Evolutionary conservation across 441 rosid species (phyloP).

Genomic region (Populus trichocarpa): DNA sequence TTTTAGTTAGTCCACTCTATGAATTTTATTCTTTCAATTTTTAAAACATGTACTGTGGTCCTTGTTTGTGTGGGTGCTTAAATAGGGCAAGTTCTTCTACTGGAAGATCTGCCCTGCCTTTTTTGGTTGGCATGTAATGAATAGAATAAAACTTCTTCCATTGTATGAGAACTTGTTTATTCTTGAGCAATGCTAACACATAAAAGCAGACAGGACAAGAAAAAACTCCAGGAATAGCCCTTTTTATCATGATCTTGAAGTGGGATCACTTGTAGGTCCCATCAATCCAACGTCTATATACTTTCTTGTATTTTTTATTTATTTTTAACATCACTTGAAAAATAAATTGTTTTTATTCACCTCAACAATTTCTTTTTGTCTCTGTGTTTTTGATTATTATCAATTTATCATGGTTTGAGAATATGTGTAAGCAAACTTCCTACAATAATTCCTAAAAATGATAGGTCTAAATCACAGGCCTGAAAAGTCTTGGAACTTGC

Average conservation of each 20-base stretch:
- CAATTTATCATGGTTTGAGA: not conserved
- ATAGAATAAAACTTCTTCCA: not conserved
- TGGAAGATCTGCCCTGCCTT: not conserved
- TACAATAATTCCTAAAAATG: not conserved
- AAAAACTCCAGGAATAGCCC: not conserved
- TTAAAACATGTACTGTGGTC: slow-evolving; percentile 10
- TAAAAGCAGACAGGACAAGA: not conserved
- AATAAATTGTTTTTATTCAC: not conserved
- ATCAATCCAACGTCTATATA: not conserved
- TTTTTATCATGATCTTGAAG: not conserved
- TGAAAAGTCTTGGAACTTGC: not conserved
- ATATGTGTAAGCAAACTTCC: not conserved
- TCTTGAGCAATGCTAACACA: not conserved
- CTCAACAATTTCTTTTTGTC: not conserved
- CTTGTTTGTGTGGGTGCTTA: not conserved
- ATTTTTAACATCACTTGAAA: not conserved
- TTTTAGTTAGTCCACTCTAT: slow-evolving; percentile 1
- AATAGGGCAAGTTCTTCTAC: not conserved
- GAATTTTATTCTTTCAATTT: not conserved
- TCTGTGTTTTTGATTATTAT: not conserved
- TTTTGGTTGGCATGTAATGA: not conserved
- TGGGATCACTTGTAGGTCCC: not conserved
- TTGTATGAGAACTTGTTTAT: not conserved
- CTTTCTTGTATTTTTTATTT: not conserved
- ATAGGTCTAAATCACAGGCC: not conserved